Percentiles rank a stretch among this genome's conserved stretches.
phyloP scores from a whole-genome alignment of 2,329 filamentous ascomycete genomes.

The Aspergillus fumigatiaffinis region DNA sequence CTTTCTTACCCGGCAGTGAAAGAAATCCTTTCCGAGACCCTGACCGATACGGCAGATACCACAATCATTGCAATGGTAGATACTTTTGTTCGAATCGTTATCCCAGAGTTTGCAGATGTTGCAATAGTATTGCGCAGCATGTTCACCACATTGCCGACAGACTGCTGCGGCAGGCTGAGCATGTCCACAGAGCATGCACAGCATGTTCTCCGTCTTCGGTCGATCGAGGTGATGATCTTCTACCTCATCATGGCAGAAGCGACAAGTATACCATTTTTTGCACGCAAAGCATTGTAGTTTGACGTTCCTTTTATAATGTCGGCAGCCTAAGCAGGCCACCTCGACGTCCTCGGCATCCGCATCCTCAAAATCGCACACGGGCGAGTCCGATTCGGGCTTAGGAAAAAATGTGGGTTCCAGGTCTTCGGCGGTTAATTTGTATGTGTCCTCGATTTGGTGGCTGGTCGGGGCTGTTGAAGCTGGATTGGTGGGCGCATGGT shows the following conservation, averaged over 20 bases:
- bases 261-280: slow-evolving; percentile 88
- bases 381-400: slow-evolving; percentile 26
- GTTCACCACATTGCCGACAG: slow-evolving; percentile 71
- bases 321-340: slow-evolving; percentile 66
- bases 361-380: slow-evolving; percentile 34
- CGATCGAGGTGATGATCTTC: slow-evolving; percentile 78
- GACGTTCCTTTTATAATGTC: slow-evolving; percentile 92
- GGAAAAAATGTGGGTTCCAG: slow-evolving; percentile 65
- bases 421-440: slow-evolving; percentile 52
- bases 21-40: slow-evolving; percentile 92
- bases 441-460: slow-evolving; percentile 26
- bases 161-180: slow-evolving; percentile 76
- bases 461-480: slow-evolving; percentile 24
- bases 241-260: slow-evolving; percentile 83
- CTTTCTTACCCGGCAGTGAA: slow-evolving; percentile 82
- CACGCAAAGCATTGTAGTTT: slow-evolving; percentile 92
- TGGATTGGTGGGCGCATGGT: slow-evolving; percentile 25
- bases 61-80: slow-evolving; percentile 95
- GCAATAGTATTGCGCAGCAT: slow-evolving; percentile 87
- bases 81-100: slow-evolving; percentile 81
- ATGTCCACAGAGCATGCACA: slow-evolving; percentile 91
- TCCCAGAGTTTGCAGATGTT: slow-evolving; percentile 96
- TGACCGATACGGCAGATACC: slow-evolving; percentile 90
- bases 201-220: slow-evolving; percentile 85
- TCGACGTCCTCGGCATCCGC: slow-evolving; percentile 46